A percentile compares a stretch with the other conserved stretches of the same genome.
phyloP scores from a whole-genome alignment of 768 basidiomycete species.

The Tricholoma sp. region DNA sequence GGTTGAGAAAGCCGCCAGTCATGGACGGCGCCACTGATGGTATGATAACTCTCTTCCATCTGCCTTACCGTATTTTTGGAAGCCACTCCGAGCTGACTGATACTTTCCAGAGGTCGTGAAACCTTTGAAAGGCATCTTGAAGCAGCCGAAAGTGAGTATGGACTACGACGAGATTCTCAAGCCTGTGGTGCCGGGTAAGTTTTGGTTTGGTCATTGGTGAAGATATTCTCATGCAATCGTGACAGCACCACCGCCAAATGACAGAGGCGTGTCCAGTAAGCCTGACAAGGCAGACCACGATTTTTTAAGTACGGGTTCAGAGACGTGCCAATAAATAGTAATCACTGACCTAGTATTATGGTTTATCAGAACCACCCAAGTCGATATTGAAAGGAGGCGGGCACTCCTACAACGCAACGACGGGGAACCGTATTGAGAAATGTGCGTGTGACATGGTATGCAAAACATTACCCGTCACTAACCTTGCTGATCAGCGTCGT shows the following conservation, averaged over 20 bases:
- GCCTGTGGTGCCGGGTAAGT: conserved; percentile 11
- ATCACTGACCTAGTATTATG: conserved; percentile 7
- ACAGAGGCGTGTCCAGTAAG: conserved; percentile 8
- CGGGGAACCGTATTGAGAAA: conserved; percentile 13
- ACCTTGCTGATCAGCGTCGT: not conserved
- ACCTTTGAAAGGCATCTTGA: conserved; percentile 10
- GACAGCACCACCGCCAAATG: conserved; percentile 4
- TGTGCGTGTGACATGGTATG: conserved; percentile 11
- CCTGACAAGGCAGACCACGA: conserved; percentile 3
- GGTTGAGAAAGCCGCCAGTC: conserved; percentile 8
- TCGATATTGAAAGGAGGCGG: conserved; percentile 12
- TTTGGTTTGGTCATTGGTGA: not conserved
- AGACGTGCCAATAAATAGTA: not conserved
- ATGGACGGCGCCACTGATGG: not conserved
- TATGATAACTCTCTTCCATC: conserved; percentile 1
- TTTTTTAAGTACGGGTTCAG: conserved; percentile 9
- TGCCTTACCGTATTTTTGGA: not conserved
- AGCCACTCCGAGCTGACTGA: no score
- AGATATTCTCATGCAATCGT: not conserved
- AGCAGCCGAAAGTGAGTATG: conserved; percentile 7
- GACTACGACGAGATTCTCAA: conserved; percentile 3
- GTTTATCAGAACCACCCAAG: conserved; percentile 6
- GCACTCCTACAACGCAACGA: conserved; percentile 8
- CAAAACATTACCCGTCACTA: not conserved
- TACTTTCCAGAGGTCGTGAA: conserved; percentile 5